Conservation (phyloP, 306 rosid species). For the Calophaca sinica region DNA sequence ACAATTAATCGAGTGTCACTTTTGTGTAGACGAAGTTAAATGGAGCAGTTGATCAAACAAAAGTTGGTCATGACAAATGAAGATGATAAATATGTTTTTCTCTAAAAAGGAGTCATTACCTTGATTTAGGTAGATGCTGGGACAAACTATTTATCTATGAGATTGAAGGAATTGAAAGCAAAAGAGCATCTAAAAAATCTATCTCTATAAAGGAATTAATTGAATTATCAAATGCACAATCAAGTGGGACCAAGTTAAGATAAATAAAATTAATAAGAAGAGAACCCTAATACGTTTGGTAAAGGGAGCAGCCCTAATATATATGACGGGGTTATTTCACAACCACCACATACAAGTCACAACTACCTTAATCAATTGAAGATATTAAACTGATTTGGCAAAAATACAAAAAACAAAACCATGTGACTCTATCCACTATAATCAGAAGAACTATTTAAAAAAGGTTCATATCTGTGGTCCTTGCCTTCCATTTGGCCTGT, state of each 20-base stretch:
- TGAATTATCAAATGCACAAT: constrained; percentile 39
- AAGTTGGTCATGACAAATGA: neutral
- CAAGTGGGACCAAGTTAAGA: constrained; percentile 26
- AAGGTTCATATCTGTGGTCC: constrained; percentile 62
- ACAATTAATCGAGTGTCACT: too few species aligned
- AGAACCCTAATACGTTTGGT: constrained; percentile 53
- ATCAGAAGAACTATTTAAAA: constrained; percentile 47
- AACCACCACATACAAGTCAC: constrained; percentile 55
- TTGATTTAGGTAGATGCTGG: neutral
- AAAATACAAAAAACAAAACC: constrained; percentile 54
- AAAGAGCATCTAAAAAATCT: constrained; percentile 17
- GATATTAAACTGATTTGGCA: constrained; percentile 40
- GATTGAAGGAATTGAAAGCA: constrained; percentile 37
- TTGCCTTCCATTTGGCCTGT: constrained; percentile 56
- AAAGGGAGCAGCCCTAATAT: neutral
- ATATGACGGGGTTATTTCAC: constrained; percentile 33
- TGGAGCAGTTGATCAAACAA: constrained; percentile 12
- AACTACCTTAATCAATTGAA: constrained; percentile 53
- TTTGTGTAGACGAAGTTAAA: neutral
- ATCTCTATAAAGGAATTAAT: constrained; percentile 19
- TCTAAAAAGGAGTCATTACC: constrained; percentile 16
- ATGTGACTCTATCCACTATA: constrained; percentile 60
- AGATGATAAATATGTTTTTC: neutral
- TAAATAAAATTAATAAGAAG: constrained; percentile 36
- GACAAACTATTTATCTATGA: constrained; percentile 23